These are phyloP conservation scores for Calocybe cyanea DNA, from an alignment of 768 basidiomycete genomes.

Conservation along the genomic window DNA sequence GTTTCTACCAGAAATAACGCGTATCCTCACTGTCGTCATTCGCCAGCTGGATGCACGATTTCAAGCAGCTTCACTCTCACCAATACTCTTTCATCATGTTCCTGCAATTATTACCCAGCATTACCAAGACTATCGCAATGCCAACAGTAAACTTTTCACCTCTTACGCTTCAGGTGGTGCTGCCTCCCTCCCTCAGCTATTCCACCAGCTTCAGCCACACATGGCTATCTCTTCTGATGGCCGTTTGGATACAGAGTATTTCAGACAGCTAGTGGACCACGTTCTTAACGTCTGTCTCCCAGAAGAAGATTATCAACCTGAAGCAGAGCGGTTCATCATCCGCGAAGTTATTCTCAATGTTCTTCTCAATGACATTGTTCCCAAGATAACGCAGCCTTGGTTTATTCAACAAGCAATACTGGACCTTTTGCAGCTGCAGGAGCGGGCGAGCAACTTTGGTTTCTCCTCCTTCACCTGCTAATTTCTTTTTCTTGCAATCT, in stretches of 20 bases:
- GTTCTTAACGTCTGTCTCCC: constrained; percentile 74
- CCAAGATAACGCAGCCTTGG: constrained; percentile 82
- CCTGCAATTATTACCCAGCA: constrained; percentile 73
- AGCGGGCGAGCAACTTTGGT: constrained; percentile 26
- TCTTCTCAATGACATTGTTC: constrained; percentile 63
- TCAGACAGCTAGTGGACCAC: constrained; percentile 75
- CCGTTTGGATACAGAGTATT: constrained; percentile 67
- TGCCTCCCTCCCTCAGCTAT: constrained; percentile 59
- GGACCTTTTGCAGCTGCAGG: constrained; percentile 53
- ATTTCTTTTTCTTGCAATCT: constrained; percentile 6
- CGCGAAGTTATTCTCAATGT: constrained; percentile 83
- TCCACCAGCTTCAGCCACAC: constrained; percentile 82
- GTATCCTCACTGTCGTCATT: constrained; percentile 53
- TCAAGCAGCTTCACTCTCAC: constrained; percentile 49
- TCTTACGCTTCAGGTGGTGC: constrained; percentile 71
- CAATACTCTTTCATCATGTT: constrained; percentile 57
- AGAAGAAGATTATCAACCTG: constrained; percentile 71
- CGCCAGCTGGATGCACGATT: constrained; percentile 59
- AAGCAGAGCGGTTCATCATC: constrained; percentile 76
- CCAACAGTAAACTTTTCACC: constrained; percentile 53
- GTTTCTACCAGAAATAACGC: constrained; percentile 68
- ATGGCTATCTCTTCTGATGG: constrained; percentile 72
- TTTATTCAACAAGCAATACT: constrained; percentile 75
- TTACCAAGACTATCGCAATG: constrained; percentile 74
- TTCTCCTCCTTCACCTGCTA: constrained; percentile 1